Percentiles rank a stretch among this genome's conserved stretches.
These are phyloP conservation scores for Peronospora tabacina DNA, from an alignment of 352 stramenopile species.

Conservation along the genomic window DNA sequence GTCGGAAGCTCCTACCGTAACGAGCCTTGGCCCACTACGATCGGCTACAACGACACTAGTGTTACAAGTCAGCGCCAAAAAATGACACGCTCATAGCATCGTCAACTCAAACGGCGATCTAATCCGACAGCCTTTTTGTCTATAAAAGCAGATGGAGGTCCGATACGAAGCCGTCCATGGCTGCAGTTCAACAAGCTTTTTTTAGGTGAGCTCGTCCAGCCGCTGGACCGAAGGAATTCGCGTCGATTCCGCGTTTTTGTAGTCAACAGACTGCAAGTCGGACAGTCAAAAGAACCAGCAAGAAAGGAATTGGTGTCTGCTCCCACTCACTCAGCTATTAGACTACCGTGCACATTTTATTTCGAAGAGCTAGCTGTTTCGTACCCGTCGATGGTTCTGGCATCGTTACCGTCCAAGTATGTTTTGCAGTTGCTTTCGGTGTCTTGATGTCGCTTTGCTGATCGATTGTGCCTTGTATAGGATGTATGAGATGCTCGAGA, in stretches of 20 bases:
- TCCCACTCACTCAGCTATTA: no score
- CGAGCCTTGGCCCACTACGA: no score
- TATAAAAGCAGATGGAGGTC: slow-evolving; percentile 21
- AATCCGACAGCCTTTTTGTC: slow-evolving; percentile 11
- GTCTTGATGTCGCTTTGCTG: background rate
- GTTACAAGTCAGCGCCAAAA: background rate
- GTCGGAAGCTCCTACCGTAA: background rate
- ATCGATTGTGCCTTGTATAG: slow-evolving; percentile 3
- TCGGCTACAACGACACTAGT: background rate
- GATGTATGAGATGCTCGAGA: slow-evolving; percentile 30
- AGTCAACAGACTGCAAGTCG: slow-evolving; percentile 11
- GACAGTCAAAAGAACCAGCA: slow-evolving; percentile 19
- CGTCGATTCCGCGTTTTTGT: slow-evolving; percentile 9
- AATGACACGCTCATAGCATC: background rate
- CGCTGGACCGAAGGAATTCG: slow-evolving; percentile 22
- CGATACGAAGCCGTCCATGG: no score
- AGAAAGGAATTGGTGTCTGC: background rate
- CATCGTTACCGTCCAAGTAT: slow-evolving; percentile 23
- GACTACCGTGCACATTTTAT: no score
- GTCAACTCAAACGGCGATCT: slow-evolving; percentile 19
- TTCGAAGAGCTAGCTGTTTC: slow-evolving; percentile 1
- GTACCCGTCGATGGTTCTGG: slow-evolving; percentile 13
- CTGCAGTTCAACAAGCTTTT: no score
- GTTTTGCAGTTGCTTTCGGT: background rate
- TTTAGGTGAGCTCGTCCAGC: slow-evolving; percentile 11